Base-by-base conservation (phyloP, 768 basidiomycete genomes). In the Auriscalpium microsporum region DNA sequence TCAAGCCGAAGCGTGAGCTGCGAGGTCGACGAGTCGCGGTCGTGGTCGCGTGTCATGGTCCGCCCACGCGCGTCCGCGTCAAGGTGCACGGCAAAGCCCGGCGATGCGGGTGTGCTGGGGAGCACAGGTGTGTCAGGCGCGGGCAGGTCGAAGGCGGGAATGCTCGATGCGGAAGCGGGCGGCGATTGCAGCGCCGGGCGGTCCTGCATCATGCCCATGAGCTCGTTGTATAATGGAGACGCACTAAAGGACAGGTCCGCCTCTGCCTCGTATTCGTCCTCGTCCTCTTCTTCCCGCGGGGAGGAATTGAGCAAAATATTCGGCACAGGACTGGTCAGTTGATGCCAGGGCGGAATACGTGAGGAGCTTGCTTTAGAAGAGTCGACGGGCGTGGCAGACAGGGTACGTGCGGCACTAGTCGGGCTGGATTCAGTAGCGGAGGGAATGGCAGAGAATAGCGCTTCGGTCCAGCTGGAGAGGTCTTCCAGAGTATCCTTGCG, bases 191-290 rank as follows among this genome's bases (percentile, higher is more conserved):
- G 28, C 28, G 28, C 28, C 28, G 28, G 28, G 7, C 28, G 28
- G 10, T 54, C 60, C 13, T 62, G 61, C 58, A 62, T 60, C 61
- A 62, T 62, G 19, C 58, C 61, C 61, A 62, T 62, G 11, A 62
- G 56, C 52, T 62, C 61, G 4, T 54, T 56, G 53, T 62, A 62
- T 14, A 62, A 48, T 5, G 61, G 61, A 7, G 61, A 60, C 23
- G 58, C 48, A 35, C 19, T 52, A 21, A 57, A 38, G 28, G 59
- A 28, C 45, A 37, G 50, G 11, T 60, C 57, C 10, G 40, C 21
- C 11, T 38, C 48, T 46, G 47, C 28, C 8, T 48, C 56, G 16
- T 19, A 48, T 23, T 33, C 58, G 8, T 37, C 21, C 17, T 28
- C 28, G 28, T 28, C 28, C 35, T 35, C 52, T 17, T 53, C 40